Percentiles rank a stretch among this genome's conserved stretches.
phyloP scores from a whole-genome alignment of 768 basidiomycete genomes.

The Suillus clintonianus region DNA sequence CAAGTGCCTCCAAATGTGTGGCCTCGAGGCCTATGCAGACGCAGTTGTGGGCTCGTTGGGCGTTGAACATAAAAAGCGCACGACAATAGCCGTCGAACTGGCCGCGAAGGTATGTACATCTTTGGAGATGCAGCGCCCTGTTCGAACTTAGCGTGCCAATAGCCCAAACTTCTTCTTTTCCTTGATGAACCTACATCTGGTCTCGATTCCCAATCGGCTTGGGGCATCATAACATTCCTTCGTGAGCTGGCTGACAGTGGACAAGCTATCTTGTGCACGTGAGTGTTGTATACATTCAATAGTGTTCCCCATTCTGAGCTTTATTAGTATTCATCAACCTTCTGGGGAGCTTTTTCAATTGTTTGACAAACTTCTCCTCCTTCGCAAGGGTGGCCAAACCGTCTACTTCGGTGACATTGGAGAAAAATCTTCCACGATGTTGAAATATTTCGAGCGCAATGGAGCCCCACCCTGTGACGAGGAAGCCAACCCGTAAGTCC shows the following conservation, averaged over 20 bases:
- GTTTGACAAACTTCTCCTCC: conserved; percentile 77
- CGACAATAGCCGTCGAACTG: conserved; percentile 86
- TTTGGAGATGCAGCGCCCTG: not conserved
- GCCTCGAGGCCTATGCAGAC: conserved; percentile 63
- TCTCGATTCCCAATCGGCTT: conserved; percentile 84
- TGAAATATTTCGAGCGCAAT: conserved; percentile 75
- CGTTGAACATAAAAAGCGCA: conserved; percentile 76
- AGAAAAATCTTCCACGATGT: conserved; percentile 55
- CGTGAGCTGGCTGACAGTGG: conserved; percentile 76
- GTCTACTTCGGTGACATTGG: conserved; percentile 76
- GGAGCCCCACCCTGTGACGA: conserved; percentile 64
- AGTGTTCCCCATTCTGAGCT: not conserved
- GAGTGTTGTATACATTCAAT: conserved; percentile 23
- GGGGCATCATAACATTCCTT: conserved; percentile 79
- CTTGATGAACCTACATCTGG: conserved; percentile 90
- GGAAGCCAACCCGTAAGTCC: conserved; percentile 63
- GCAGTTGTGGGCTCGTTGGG: conserved; percentile 69
- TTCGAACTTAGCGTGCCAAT: not conserved
- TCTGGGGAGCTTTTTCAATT: conserved; percentile 82
- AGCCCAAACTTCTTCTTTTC: conserved; percentile 82
- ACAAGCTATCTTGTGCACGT: conserved; percentile 91
- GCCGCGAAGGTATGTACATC: conserved; percentile 59
- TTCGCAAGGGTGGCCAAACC: conserved; percentile 74
- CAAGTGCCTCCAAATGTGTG: conserved; percentile 60
- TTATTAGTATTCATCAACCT: conserved; percentile 54